These are phyloP conservation scores for Penicilliopsis zonata DNA, from an alignment of 495 filamentous ascomycete genomes.

Conservation along the genomic window DNA sequence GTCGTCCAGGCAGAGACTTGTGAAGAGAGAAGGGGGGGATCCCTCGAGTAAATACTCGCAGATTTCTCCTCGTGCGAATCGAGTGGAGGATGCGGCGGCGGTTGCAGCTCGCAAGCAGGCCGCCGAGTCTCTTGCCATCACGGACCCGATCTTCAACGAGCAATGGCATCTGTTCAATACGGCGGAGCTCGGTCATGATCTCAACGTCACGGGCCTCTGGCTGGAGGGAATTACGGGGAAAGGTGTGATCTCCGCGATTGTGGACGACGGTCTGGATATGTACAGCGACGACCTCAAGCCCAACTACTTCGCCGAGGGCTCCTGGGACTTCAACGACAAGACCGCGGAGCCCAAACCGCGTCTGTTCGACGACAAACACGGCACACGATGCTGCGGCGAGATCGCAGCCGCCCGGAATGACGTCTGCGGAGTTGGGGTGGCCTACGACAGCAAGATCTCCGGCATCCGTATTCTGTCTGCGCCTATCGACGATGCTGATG, in stretches of 20 bases:
- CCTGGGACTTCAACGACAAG: conserved; percentile 91
- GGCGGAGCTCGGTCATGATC: conserved; percentile 69
- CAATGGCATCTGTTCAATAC: conserved; percentile 96
- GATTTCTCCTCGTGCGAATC: neutral
- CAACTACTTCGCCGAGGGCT: conserved; percentile 85
- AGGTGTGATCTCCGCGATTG: conserved; percentile 80
- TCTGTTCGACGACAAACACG: conserved; percentile 73
- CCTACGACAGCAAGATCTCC: conserved; percentile 80
- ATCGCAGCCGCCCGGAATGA: conserved; percentile 83
- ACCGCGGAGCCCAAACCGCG: conserved; percentile 64
- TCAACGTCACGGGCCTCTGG: conserved; percentile 93
- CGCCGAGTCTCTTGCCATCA: conserved; percentile 53
- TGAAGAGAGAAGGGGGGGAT: conserved; percentile 59
- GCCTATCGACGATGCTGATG: conserved; percentile 83
- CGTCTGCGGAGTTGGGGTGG: conserved; percentile 91
- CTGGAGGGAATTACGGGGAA: conserved; percentile 82
- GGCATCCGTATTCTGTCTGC: conserved; percentile 86
- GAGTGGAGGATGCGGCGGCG: conserved; percentile 34
- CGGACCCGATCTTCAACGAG: conserved; percentile 80
- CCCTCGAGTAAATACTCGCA: neutral
- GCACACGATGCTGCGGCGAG: conserved; percentile 90
- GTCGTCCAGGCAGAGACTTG: conserved; percentile 53
- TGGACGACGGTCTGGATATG: conserved; percentile 96
- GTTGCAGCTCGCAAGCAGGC: conserved; percentile 48
- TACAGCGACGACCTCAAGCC: conserved; percentile 86